Evolutionary conservation across 2,329 filamentous ascomycete species (phyloP).

Genomic region (Monilinia laxa): DNA sequence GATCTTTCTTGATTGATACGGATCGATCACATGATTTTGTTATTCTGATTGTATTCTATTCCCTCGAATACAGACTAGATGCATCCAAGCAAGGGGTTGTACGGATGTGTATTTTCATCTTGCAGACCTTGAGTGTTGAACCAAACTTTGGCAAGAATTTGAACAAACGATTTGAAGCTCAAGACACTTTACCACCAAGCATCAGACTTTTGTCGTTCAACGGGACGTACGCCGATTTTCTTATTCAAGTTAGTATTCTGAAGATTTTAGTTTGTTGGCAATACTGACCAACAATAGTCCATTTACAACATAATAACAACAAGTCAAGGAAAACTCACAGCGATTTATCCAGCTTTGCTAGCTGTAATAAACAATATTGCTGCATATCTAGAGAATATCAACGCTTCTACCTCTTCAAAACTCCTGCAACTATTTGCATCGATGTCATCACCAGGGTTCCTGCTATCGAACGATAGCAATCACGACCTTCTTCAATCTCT

Average conservation of each 20-base stretch:
- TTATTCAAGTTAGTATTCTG: conserved; percentile 71
- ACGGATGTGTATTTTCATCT: conserved; percentile 93
- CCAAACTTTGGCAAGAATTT: conserved; percentile 85
- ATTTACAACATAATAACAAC: conserved; percentile 89
- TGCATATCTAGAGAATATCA: conserved; percentile 77
- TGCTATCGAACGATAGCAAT: conserved; percentile 90
- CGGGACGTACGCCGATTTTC: conserved; percentile 89
- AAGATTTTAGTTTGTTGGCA: not conserved
- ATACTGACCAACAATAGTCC: conserved; percentile 55
- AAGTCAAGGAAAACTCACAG: conserved; percentile 85
- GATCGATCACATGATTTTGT: conserved; percentile 91
- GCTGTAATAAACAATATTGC: conserved; percentile 93
- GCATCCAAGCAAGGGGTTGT: conserved; percentile 87
- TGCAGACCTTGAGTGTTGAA: conserved; percentile 94
- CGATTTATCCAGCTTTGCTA: conserved; percentile 87
- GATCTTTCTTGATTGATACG: conserved; percentile 95
- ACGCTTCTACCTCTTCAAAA: conserved; percentile 72
- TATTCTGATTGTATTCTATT: conserved; percentile 86
- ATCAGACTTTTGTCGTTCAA: conserved; percentile 83
- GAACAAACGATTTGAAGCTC: conserved; percentile 83
- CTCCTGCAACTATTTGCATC: conserved; percentile 84
- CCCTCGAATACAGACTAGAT: conserved; percentile 84
- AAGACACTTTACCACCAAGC: conserved; percentile 78
- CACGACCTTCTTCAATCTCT: conserved; percentile 77
- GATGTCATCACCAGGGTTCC: conserved; percentile 90